Evolutionary conservation across 1,284 basidiomycete genomes (phyloP), one percentile per base, ranked within the genome.

Genomic region (Entoloma clypeatum): DNA sequence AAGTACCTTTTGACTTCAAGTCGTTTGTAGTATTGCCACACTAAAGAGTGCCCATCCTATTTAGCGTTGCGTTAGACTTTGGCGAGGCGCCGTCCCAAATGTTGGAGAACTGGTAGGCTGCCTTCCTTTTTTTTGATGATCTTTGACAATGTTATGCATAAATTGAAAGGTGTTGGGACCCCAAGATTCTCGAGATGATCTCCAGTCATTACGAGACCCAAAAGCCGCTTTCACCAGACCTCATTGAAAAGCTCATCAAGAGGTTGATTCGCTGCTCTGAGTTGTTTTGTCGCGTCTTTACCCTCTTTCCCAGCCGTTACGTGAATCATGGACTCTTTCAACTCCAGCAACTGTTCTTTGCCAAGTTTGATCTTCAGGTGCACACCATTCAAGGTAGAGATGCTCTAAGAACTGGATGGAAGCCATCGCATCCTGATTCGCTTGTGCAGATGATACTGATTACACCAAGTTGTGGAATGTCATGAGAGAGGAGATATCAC

Each of bases 1-100:
- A 73, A 70, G 75, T 75, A 36, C 16, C 60, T 32, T n/a, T n/a
- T n/a, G n/a, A n/a, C n/a, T n/a, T n/a, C n/a, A 16, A 36, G 13
- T 23, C 18, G 30, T n/a, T n/a, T n/a, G n/a, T n/a, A n/a, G n/a
- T n/a, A n/a, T n/a, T n/a, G n/a, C n/a, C n/a, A n/a, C n/a, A n/a
- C n/a, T n/a, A n/a, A n/a, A n/a, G n/a, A n/a, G n/a, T 16, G 32
- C 25, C 25, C 28, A 39, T 40, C 39, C n/a, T n/a, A n/a, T n/a
- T n/a, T n/a, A 77, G 74, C 29, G 86, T 89, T 24, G 84, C 83
- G 1, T 60, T 83, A 10, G 90, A 93, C 63, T 93, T 92, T 52
- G 88, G 88, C 5, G 89, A 92, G 62, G 86, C 87, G 0, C 90
- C 88, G 0, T 85, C 81, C 13, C 88, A 92, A 64, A 92, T 92